Evolutionary conservation across 2,329 filamentous ascomycete genomes (phyloP).

Genomic region (Niveomyces coronatus): DNA sequence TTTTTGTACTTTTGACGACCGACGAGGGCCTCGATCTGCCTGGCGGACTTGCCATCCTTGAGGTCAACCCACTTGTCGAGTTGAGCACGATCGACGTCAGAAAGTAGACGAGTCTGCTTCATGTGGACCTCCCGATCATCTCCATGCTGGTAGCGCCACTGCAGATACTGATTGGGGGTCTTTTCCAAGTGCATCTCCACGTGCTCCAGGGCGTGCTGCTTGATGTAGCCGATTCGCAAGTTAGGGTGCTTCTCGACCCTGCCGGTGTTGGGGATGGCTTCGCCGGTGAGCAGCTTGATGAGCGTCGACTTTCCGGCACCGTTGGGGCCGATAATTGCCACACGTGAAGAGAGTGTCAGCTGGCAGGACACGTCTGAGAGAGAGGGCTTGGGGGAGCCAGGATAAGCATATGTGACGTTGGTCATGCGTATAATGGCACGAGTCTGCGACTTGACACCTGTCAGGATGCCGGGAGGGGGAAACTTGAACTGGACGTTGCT

Average conservation of each 20-base stretch:
- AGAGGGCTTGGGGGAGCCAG: conserved; percentile 80
- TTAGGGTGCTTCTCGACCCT: conserved; percentile 98
- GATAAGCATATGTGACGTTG: conserved; percentile 87
- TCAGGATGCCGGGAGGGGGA: conserved; percentile 85
- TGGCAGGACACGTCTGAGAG: conserved; percentile 78
- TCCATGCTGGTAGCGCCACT: conserved; percentile 96
- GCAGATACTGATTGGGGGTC: conserved; percentile 96
- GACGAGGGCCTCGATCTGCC: conserved; percentile 78
- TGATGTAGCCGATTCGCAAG: conserved; percentile 97
- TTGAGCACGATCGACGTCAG: conserved; percentile 73
- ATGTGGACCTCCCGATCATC: conserved; percentile 94
- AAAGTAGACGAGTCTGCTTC: conserved; percentile 92
- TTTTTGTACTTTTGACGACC: conserved; percentile 99
- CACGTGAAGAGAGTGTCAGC: conserved; percentile 78
- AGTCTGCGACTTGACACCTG: conserved; percentile 90
- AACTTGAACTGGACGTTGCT: conserved; percentile 95
- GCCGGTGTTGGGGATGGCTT: conserved; percentile 71
- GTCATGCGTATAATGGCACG: conserved; percentile 92
- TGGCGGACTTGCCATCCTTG: conserved; percentile 66
- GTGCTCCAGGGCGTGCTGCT: conserved; percentile 97
- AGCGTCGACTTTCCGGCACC: conserved; percentile 97
- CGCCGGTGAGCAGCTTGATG: conserved; percentile 93
- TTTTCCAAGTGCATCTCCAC: conserved; percentile 99
- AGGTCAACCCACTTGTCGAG: conserved; percentile 87
- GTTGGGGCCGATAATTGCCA: conserved; percentile 94